These are phyloP conservation scores for Salix arbutifolia DNA, from an alignment of 345 rosid genomes.

Conservation along the genomic window DNA sequence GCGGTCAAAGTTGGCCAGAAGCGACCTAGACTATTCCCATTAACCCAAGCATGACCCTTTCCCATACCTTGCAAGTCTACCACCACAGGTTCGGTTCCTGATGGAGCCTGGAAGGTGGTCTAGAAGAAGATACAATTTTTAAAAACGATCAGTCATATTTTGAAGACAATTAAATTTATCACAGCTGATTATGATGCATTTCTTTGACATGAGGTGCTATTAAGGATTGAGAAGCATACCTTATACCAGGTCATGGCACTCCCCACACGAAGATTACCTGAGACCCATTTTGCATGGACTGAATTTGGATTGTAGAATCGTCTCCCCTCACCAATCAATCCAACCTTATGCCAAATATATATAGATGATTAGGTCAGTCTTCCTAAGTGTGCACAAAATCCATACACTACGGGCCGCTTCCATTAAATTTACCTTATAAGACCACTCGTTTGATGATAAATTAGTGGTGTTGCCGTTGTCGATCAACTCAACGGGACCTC, in stretches of 20 bases:
- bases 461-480: neutral
- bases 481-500: constrained; percentile 15
- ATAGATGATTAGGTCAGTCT: neutral
- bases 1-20: constrained; percentile 4
- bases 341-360: neutral
- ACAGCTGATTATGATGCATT: neutral
- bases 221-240: constrained; percentile 4
- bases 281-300: neutral
- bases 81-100: constrained; percentile 19
- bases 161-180: too few relatives aligned
- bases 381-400: too few relatives aligned
- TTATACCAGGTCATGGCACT: constrained; percentile 19
- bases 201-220: neutral
- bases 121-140: neutral
- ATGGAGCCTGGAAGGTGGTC: constrained; percentile 12
- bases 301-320: constrained; percentile 1
- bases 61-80: constrained; percentile 21
- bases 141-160: too few relatives aligned
- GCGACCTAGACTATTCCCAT: constrained; percentile 10
- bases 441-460: constrained; percentile 9
- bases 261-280: neutral
- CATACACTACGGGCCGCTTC: neutral
- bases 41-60: constrained; percentile 19
- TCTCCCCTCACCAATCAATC: neutral
- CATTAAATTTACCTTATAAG: neutral